Conservation (phyloP, 768 basidiomycete species). For the Calocera cornea region DNA sequence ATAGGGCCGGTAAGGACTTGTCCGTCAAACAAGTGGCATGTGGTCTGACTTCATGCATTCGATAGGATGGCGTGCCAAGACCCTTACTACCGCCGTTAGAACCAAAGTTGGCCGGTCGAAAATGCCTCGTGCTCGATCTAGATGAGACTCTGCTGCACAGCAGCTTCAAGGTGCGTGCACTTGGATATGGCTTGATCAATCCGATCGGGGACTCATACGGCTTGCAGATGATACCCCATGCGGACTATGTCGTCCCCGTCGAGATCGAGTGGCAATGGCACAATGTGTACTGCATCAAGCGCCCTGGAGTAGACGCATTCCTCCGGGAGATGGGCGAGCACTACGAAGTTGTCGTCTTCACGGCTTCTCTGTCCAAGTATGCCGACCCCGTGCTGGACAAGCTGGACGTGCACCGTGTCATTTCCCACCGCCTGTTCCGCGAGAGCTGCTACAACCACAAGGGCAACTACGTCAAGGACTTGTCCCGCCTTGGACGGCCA, state of each 20-base stretch:
- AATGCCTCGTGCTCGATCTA: slow-evolving; percentile 91
- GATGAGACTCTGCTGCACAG: slow-evolving; percentile 96
- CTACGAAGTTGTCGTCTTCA: slow-evolving; percentile 96
- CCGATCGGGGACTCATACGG: neutral
- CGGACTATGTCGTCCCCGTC: slow-evolving; percentile 97
- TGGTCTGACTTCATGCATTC: too few relatives aligned
- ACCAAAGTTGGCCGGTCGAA: slow-evolving; percentile 69
- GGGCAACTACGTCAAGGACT: slow-evolving; percentile 98
- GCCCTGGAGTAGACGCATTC: slow-evolving; percentile 95
- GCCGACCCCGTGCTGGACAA: slow-evolving; percentile 98
- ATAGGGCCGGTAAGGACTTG: slow-evolving; percentile 62
- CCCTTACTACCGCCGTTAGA: slow-evolving; percentile 80
- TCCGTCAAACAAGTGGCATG: too few relatives aligned
- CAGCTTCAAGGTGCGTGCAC: slow-evolving; percentile 78
- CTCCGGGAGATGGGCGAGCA: slow-evolving; percentile 97
- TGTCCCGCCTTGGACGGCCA: slow-evolving; percentile 91
- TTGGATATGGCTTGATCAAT: neutral
- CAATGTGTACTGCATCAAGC: slow-evolving; percentile 97
- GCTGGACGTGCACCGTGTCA: slow-evolving; percentile 81
- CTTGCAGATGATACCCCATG: slow-evolving; percentile 72
- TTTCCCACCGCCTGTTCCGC: slow-evolving; percentile 85
- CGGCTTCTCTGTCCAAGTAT: slow-evolving; percentile 97
- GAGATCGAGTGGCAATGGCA: slow-evolving; percentile 98
- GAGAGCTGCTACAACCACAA: slow-evolving; percentile 99
- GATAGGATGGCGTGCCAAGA: slow-evolving; percentile 69